phyloP scores from a whole-genome alignment of 2,329 filamentous ascomycete species.

The Plectosphaerella sp. region DNA sequence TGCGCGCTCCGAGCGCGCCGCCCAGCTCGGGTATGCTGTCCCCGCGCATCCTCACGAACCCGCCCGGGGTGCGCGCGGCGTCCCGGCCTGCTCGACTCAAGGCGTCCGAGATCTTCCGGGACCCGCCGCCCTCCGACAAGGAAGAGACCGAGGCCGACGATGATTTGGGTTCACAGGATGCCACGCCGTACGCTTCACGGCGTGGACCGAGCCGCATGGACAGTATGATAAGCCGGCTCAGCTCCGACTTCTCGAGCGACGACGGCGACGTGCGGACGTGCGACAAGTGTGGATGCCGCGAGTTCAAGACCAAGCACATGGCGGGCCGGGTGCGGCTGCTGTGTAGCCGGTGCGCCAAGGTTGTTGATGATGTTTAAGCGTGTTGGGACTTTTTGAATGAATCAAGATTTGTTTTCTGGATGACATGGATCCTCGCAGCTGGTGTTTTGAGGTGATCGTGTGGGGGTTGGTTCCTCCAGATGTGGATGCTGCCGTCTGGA shows the following conservation, averaged over 20 bases:
- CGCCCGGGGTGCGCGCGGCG: too few species aligned
- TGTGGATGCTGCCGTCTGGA: too few species aligned
- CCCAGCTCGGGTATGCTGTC: slow-evolving; percentile 11
- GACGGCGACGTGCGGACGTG: slow-evolving; percentile 48
- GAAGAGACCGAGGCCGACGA: not conserved
- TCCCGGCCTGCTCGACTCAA: too few species aligned
- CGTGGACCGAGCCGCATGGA: slow-evolving; percentile 19
- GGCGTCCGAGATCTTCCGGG: too few species aligned
- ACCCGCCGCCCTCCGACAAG: too few species aligned
- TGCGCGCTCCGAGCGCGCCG: slow-evolving; percentile 22
- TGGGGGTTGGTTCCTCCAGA: too few species aligned
- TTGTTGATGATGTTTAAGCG: slow-evolving; percentile 11
- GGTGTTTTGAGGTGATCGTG: too few species aligned
- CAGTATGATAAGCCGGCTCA: slow-evolving; percentile 51
- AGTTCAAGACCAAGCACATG: slow-evolving; percentile 58
- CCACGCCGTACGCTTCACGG: not conserved
- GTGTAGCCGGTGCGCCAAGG: slow-evolving; percentile 52
- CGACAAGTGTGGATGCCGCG: slow-evolving; percentile 52
- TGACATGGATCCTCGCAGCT: too few species aligned
- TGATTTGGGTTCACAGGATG: too few species aligned
- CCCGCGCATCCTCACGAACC: not conserved
- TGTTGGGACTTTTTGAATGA: not conserved
- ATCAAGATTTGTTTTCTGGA: too few species aligned
- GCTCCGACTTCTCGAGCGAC: slow-evolving; percentile 37
- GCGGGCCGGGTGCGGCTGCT: slow-evolving; percentile 51